Evolutionary conservation across 2,329 filamentous ascomycete genomes (phyloP).

Genomic region (Drechslerella dactyloides): DNA sequence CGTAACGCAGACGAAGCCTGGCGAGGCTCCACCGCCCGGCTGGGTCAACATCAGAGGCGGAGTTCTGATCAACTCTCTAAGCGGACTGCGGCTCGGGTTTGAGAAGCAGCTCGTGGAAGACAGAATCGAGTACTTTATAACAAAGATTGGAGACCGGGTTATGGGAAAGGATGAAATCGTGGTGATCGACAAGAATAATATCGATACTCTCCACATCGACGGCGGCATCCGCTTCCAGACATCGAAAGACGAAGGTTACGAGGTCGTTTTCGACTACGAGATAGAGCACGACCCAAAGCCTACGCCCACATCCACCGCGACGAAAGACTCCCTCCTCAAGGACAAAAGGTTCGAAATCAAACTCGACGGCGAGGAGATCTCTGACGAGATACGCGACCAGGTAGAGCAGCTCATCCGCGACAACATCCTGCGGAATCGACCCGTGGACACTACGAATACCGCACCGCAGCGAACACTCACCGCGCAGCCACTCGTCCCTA

Average conservation of each 20-base stretch:
- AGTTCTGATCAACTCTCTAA: slow-evolving; percentile 41
- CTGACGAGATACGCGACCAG: slow-evolving; percentile 30
- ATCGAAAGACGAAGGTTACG: slow-evolving; percentile 39
- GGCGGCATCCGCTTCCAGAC: slow-evolving; percentile 31
- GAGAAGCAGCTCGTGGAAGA: slow-evolving; percentile 32
- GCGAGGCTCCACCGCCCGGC: slow-evolving; percentile 32
- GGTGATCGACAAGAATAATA: slow-evolving; percentile 38
- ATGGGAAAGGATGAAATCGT: slow-evolving; percentile 29
- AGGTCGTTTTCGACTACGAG: slow-evolving; percentile 39
- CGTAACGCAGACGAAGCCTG: slow-evolving; percentile 10
- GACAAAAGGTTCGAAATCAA: slow-evolving; percentile 43
- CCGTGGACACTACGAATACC: slow-evolving; percentile 6
- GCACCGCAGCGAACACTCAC: slow-evolving; percentile 24
- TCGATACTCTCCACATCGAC: slow-evolving; percentile 36
- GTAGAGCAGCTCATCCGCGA: slow-evolving; percentile 36
- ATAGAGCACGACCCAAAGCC: slow-evolving; percentile 17
- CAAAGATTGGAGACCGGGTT: slow-evolving; percentile 34
- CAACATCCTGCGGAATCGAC: slow-evolving; percentile 7
- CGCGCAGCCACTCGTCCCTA: slow-evolving; percentile 13
- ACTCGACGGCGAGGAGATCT: slow-evolving; percentile 30
- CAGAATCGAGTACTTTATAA: slow-evolving; percentile 39
- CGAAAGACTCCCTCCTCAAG: slow-evolving; percentile 19
- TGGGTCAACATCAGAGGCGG: slow-evolving; percentile 41
- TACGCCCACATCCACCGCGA: background rate
- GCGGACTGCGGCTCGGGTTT: slow-evolving; percentile 40